Evolutionary conservation across 2,329 filamentous ascomycete genomes (phyloP), one percentile per base, ranked within the genome.

Genomic region (Colletotrichum tropicicola): DNA sequence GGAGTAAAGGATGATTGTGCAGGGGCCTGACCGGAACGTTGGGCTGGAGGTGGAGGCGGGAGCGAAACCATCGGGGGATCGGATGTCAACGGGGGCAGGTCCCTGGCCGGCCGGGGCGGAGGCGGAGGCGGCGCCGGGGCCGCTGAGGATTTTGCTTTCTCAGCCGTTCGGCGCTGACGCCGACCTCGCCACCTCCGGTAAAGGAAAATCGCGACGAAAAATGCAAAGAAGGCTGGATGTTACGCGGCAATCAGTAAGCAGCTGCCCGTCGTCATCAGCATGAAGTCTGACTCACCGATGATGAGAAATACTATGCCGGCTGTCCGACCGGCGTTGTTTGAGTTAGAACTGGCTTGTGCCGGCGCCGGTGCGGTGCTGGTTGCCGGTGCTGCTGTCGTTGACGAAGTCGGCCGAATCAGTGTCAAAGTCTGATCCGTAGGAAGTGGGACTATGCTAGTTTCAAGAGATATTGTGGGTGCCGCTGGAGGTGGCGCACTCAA

Each of bases 61-160:
- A 54, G 48, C 9, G 48, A 60, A 5, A 39, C 41, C 48, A 47
- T 60, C n/a, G 57, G 48, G 12, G 57, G 57, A 17, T 60, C 35
- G 4, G 57, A 60, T 5, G 57, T 47, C 39, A 60, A 21, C 23
- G 49, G 57, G 5, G 57, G 39, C 21, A 39, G 23, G 9, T 32
- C 19, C 37, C 23, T 41, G 1, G 39, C 6, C 27, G 27, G 17
- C 27, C 39, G 17, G 13, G 52, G 25, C 12, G 19, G 52, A 12
- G 48, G 37, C n/a, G 27, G 23, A n/a, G 47, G 47, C 13, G 37
- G 37, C 5, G 9, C 17, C 8, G 27, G 7, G 13, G 9, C 39
- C 12, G 44, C n/a, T 27, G 35, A 17, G 9, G 28, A 35, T 30
- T 54, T 47, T 4, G 48, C 28, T 12, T 54, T 60, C 17, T 55